These are phyloP conservation scores for Apiotrichum veenhuisii DNA, from an alignment of 1,284 basidiomycete genomes.

Conservation along the genomic window DNA sequence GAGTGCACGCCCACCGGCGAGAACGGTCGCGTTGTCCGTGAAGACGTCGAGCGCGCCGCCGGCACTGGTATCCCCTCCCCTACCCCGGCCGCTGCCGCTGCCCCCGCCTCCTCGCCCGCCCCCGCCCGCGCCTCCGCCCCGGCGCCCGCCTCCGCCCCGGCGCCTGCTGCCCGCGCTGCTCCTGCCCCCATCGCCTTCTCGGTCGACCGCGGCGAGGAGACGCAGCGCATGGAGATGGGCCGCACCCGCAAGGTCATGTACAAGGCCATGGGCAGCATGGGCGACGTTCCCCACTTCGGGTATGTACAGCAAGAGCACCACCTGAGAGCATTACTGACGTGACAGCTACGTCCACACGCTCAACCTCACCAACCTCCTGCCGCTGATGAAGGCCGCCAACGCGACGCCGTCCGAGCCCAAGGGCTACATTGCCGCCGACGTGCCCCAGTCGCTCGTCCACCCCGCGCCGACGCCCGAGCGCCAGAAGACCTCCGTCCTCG, in stretches of 20 bases:
- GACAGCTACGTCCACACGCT: conserved; percentile 70
- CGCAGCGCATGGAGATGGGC: conserved; percentile 61
- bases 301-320: conserved; percentile 37
- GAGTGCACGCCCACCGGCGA: conserved; percentile 59
- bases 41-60: conserved; percentile 55
- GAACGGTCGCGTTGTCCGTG: conserved; percentile 61
- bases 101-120: background rate
- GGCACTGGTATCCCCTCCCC: background rate
- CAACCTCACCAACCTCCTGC: conserved; percentile 74
- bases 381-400: conserved; percentile 66
- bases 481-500: conserved; percentile 68
- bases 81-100: background rate
- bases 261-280: conserved; percentile 70
- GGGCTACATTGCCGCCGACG: conserved; percentile 50
- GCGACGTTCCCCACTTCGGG: conserved; percentile 69
- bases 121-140: background rate
- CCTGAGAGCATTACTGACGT: background rate
- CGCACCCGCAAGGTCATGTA: conserved; percentile 79
- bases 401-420: conserved; percentile 52
- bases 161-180: background rate
- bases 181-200: conserved; percentile 1
- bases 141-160: background rate
- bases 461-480: conserved; percentile 37
- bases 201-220: conserved; percentile 59
- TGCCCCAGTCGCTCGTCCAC: conserved; percentile 54